phyloP scores from a whole-genome alignment of 2,329 filamentous ascomycete species.

The Pyrenophora seminiperda region DNA sequence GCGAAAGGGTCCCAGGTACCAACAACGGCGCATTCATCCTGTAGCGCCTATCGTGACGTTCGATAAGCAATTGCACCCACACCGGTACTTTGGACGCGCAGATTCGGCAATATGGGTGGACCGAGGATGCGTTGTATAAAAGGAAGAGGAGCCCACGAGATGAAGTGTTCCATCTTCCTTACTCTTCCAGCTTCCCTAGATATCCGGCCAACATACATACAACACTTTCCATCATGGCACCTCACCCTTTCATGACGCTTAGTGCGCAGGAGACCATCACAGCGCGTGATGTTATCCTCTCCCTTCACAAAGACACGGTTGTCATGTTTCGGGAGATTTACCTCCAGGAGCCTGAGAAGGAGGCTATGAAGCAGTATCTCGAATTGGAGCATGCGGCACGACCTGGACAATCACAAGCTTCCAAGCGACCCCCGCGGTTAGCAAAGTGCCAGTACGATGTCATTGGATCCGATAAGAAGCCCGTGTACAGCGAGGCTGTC shows the following conservation, averaged over 20 bases:
- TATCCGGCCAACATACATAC: neutral
- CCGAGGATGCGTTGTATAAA: too few species aligned
- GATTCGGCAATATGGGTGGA: too few species aligned
- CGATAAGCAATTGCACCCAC: too few species aligned
- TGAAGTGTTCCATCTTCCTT: neutral
- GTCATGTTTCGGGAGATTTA: slow-evolving; percentile 58
- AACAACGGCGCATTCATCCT: too few species aligned
- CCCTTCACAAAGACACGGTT: slow-evolving; percentile 44
- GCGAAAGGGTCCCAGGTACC: too few species aligned
- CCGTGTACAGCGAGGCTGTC: slow-evolving; percentile 61
- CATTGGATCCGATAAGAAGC: slow-evolving; percentile 57
- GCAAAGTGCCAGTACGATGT: slow-evolving; percentile 63
- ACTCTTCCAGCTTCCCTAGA: too few species aligned
- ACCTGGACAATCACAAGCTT: slow-evolving; percentile 46
- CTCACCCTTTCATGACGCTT: slow-evolving; percentile 62
- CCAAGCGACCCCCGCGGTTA: slow-evolving; percentile 55
- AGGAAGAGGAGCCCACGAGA: too few species aligned
- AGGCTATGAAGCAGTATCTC: slow-evolving; percentile 55
- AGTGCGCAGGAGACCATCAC: slow-evolving; percentile 60
- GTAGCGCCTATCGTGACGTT: too few species aligned
- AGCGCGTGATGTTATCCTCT: slow-evolving; percentile 57
- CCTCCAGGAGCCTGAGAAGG: slow-evolving; percentile 58
- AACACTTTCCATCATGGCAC: slow-evolving; percentile 37
- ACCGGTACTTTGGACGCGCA: too few species aligned
- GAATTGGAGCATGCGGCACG: slow-evolving; percentile 53